phyloP scores from a whole-genome alignment of 1,284 basidiomycete species.

The Termitomyces sp. region DNA sequence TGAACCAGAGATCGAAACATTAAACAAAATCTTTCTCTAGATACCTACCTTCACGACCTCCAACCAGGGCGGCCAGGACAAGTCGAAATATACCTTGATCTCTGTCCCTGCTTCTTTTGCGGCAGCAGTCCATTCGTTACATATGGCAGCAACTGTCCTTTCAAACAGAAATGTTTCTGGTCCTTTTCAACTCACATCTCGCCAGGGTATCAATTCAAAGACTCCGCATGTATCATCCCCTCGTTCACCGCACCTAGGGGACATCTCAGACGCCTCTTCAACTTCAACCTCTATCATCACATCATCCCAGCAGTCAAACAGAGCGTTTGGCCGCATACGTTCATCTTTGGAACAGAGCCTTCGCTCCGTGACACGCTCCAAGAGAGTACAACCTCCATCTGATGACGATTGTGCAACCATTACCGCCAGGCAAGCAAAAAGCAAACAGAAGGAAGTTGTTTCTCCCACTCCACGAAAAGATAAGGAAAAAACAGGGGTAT shows the following conservation, averaged over 20 bases:
- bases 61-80: not conserved
- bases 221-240: slow-evolving; percentile 37
- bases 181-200: slow-evolving; percentile 45
- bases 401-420: slow-evolving; percentile 40
- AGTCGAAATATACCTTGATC: slow-evolving; percentile 9
- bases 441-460: slow-evolving; percentile 33
- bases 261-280: slow-evolving; percentile 23
- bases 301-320: slow-evolving; percentile 38
- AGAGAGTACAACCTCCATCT: slow-evolving; percentile 34
- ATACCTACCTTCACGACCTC: slow-evolving; percentile 6
- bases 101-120: not conserved
- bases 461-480: slow-evolving; percentile 30
- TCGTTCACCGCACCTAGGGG: slow-evolving; percentile 33
- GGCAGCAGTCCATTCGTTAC: slow-evolving; percentile 22
- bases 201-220: slow-evolving; percentile 35
- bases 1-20: not conserved
- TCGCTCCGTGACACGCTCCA: slow-evolving; percentile 56
- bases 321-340: slow-evolving; percentile 58
- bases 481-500: slow-evolving; percentile 35
- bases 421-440: slow-evolving; percentile 37
- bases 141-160: slow-evolving; percentile 48
- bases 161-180: slow-evolving; percentile 37
- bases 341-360: slow-evolving; percentile 63
- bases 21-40: slow-evolving; percentile 9
- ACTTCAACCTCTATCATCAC: slow-evolving; percentile 9